Percentiles rank a stretch among this genome's conserved stretches.
These are phyloP conservation scores for Cutaneotrichosporon cyanovorans DNA, from an alignment of 1,284 basidiomycete genomes.

Conservation along the genomic window DNA sequence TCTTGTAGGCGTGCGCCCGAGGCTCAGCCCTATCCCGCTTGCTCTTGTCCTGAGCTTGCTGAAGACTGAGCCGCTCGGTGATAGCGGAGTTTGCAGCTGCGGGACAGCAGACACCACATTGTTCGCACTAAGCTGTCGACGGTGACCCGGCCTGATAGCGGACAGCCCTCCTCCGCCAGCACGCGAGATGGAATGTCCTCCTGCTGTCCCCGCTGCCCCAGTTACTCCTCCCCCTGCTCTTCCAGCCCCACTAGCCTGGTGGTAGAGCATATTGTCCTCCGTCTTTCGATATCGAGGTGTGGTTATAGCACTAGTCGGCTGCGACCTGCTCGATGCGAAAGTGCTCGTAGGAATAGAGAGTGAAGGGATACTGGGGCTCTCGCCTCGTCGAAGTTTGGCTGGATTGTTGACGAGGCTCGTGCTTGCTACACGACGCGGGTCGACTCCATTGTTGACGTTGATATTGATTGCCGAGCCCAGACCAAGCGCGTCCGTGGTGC, in stretches of 20 bases:
- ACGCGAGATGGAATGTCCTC: no score
- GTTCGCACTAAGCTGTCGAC: constrained; percentile 4
- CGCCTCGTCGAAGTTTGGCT: background rate
- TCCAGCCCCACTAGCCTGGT: background rate
- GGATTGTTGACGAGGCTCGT: constrained; percentile 1
- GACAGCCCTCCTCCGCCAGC: no score
- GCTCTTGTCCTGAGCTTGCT: constrained; percentile 27
- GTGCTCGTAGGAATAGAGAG: background rate
- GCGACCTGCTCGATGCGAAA: background rate
- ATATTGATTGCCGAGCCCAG: background rate
- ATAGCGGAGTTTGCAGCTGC: constrained; percentile 4
- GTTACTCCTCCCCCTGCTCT: no score
- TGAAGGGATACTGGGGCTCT: background rate
- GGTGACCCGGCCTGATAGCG: constrained; percentile 1
- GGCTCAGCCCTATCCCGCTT: constrained; percentile 29
- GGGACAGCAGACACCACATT: constrained; percentile 6
- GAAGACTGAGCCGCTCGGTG: constrained; percentile 26
- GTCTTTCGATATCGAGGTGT: constrained; percentile 5
- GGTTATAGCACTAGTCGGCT: background rate
- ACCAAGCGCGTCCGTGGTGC: constrained; percentile 1
- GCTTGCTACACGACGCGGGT: constrained; percentile 12
- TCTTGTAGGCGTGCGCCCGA: constrained; percentile 20
- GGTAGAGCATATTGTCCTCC: background rate
- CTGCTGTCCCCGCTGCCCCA: no score
- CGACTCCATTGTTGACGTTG: constrained; percentile 3